Evolutionary conservation across 2,329 filamentous ascomycete genomes (phyloP).

Genomic region (Pseudogymnoascus sp.): DNA sequence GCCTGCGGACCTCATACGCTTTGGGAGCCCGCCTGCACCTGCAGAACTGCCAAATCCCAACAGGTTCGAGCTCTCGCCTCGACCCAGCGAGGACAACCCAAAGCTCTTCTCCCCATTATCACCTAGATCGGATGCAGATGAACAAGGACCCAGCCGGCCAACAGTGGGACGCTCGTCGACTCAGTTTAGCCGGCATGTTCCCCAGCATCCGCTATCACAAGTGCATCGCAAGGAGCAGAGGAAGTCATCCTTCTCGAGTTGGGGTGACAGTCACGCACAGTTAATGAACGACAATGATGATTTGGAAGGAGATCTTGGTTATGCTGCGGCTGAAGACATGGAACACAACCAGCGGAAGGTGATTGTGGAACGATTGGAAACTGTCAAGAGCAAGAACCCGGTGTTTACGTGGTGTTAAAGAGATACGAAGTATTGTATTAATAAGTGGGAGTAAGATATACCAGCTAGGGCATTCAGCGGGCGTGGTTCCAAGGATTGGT

Average conservation of each 20-base stretch:
- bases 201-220: constrained; percentile 21
- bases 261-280: constrained; percentile 16
- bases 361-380: constrained; percentile 91
- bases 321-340: constrained; percentile 88
- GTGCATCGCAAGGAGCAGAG: constrained; percentile 18
- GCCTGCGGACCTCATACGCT: constrained; percentile 58
- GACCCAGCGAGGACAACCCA: constrained; percentile 23
- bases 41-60: constrained; percentile 66
- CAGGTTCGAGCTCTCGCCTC: constrained; percentile 58
- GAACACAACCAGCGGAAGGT: constrained; percentile 88
- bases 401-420: constrained; percentile 93
- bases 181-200: constrained; percentile 30
- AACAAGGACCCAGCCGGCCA: constrained; percentile 18
- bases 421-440: constrained; percentile 18
- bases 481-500: constrained; percentile 7
- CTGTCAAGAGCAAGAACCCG: constrained; percentile 89
- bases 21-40: constrained; percentile 37
- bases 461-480: constrained; percentile 7
- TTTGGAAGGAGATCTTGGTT: constrained; percentile 86
- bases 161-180: constrained; percentile 20
- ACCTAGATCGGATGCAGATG: constrained; percentile 10
- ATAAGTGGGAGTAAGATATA: constrained; percentile 10
- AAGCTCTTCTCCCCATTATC: constrained; percentile 19
- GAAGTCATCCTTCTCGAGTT: constrained; percentile 35
- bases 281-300: constrained; percentile 61